Evolutionary conservation across 2,329 filamentous ascomycete genomes (phyloP), one percentile per base, ranked within the genome.

Genomic region (Venturia asperata): DNA sequence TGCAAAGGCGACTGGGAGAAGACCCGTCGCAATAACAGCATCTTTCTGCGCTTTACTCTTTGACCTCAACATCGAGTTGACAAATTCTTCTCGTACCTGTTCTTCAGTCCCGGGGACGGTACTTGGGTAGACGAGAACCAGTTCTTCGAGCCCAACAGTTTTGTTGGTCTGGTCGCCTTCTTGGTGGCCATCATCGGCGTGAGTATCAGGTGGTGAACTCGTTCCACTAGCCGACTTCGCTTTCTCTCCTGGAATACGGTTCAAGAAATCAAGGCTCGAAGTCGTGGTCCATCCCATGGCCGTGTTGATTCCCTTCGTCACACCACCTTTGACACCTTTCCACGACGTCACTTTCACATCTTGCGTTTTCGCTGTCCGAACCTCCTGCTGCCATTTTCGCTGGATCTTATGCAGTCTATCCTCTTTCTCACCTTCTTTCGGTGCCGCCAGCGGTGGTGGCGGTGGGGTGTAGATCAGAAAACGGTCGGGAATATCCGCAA

Each of bases 391-490:
- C 78, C 78, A 80, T 70, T 77, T 77, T 7, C 78, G 72, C 68
- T 78, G 76, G 24, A 78, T 71, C 67, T 78, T 79, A 68, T 78
- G 78, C 52, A 76, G 66, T 37, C 74, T 74, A 58, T 67, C 72
- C 68, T 80, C 78, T 66, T 78, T 79, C 56, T 77, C 74, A 52
- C 77, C 78, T 42, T 76, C 72, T 19, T 70, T 71, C 0, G 78
- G 77, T 63, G 74, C 75, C 15, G 70, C 69, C 1, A 80, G 70
- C 11, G 78, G 78, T 10, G 77, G 77, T 6, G 76, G 72, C 6
- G 77, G 77, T 3, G 78, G 78, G 0, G 78, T 79, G 68, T 79
- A 80, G 66, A 80, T 74, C 27, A 80, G 69, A 68, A 79, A 80
- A 13, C 77, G 75, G 6, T 72, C 67, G 0, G 78, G 77, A 7